Base-by-base conservation (phyloP, 2,329 filamentous ascomycete species). In the Fusarium gaditjirri region DNA sequence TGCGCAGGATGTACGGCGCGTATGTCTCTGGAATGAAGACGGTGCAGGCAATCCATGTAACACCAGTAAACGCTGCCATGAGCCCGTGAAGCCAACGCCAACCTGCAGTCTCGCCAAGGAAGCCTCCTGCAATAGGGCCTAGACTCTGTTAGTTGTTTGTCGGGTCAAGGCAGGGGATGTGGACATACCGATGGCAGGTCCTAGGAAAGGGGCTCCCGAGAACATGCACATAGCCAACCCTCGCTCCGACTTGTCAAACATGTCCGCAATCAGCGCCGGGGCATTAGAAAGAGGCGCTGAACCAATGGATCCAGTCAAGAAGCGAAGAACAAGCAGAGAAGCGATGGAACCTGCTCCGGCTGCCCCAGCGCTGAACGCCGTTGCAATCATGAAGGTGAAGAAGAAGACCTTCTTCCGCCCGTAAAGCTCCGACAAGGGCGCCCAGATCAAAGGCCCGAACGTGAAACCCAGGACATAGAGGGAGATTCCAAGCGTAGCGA, bases 381-480 rank as follows among this genome's bases (percentile, higher is more conserved):
- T 86, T 52, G 91, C 84, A 10, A 84, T 83, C 55, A 85, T 80
- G 71, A 90, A 90, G 3, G 87, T 90, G 53, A 83, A 78, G 69
- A 88, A 83, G 74, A 91, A 90, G 19, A 92, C 83, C 29, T 85
- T 78, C 74, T 91, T 85, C 10, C 89, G 83, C 3, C 89, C 91
- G 60, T 87, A 90, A 21, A 92, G 78, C 75, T 93, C 91, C 25
- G 87, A 87, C 7, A 93, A 77, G 0, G 90, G 90, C 3, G 90
- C 91, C 87, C 90, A 92, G 1, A 92, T 72, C 6, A 92, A 79
- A 0, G 90, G 90, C 0, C 89, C 89, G 44, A 91, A 82, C 29
- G 84, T 84, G 58, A 91, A 91, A 4, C 89, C 90, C 5, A 91
- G 73, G 4, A 92, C 89, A 74, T 90, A 91, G 4, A 92, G 80